Evolutionary conservation across 2,329 filamentous ascomycete species (phyloP).

Genomic region (Gyromitra esculenta): DNA sequence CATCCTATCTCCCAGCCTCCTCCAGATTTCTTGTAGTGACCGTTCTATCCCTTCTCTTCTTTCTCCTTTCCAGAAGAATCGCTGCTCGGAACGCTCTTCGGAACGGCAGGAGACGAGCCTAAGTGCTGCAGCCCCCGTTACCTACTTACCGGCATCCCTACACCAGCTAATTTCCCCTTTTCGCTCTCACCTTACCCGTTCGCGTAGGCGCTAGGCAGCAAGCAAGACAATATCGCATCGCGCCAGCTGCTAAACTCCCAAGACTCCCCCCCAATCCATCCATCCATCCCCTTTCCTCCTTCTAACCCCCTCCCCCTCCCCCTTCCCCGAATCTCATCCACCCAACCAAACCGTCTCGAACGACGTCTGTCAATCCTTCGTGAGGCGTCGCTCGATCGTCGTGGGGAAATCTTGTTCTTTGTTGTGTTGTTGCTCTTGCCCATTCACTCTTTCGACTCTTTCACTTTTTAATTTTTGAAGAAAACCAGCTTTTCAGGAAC

Average conservation of each 20-base stretch:
- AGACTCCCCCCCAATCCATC: slow-evolving; percentile 50
- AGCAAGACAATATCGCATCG: slow-evolving; percentile 53
- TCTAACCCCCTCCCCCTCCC: slow-evolving; percentile 35
- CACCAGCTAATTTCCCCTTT: slow-evolving; percentile 53
- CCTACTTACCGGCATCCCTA: slow-evolving; percentile 44
- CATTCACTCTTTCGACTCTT: slow-evolving; percentile 43
- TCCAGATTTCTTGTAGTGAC: slow-evolving; percentile 29
- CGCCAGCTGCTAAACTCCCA: slow-evolving; percentile 52
- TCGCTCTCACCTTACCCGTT: slow-evolving; percentile 48
- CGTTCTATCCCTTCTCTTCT: slow-evolving; percentile 33
- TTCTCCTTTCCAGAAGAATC: slow-evolving; percentile 44
- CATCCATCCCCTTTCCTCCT: slow-evolving; percentile 54
- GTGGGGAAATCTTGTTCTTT: slow-evolving; percentile 45
- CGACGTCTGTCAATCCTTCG: slow-evolving; percentile 52
- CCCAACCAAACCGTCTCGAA: slow-evolving; percentile 52
- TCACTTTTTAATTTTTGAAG: slow-evolving; percentile 42
- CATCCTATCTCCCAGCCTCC: slow-evolving; percentile 43
- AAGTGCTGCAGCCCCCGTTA: slow-evolving; percentile 45
- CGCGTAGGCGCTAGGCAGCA: slow-evolving; percentile 52
- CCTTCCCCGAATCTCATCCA: slow-evolving; percentile 51
- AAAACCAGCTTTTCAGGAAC: slow-evolving; percentile 27
- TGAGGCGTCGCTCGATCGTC: slow-evolving; percentile 45
- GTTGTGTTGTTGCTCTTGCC: slow-evolving; percentile 28
- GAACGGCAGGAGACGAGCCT: slow-evolving; percentile 43
- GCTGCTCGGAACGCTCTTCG: slow-evolving; percentile 27